Evolutionary conservation across 1,284 basidiomycete species (phyloP), one percentile per base, ranked within the genome.

Genomic region (Hemileia vastatrix): DNA sequence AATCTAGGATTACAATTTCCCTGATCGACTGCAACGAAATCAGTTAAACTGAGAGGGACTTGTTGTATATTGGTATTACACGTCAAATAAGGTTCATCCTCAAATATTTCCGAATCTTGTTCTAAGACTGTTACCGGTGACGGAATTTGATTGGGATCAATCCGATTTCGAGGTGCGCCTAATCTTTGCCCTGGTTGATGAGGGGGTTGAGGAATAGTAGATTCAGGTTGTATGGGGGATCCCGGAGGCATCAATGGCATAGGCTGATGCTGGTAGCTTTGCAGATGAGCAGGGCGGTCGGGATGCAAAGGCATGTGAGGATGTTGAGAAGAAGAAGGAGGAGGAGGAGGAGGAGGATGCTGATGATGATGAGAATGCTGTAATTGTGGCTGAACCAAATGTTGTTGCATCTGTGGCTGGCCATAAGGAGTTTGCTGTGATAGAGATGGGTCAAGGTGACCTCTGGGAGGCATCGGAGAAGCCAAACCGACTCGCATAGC

Each of bases 11-110:
- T 82, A 43, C 84, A 84, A 76, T 86, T 87, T 54, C 85, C 92
- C 81, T 98, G 92, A 78, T 98, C 95, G 64, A 97, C 82, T 15
- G 90, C 86, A 53, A 86, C 80, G 72, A 84, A 95, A 72, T 95
- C 88, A 0, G 91, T 89, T 6, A 87, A 91, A 19, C 87, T 86
- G 15, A 92, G 80, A 0, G 95, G 95, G 0, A 85, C 84, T 68
- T 86, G 84, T 44, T 81, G 81, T n/a, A 45, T 8, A 45, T 85
- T 88, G 0, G 87, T 78, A 65, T 87, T 69, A 86, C 79, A 79
- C 3, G 90, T 92, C 77, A 83, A 80, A 68, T 85, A 92, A 60
- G 83, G 80, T 71, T 89, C 84, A 45, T 83, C 80, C 68, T 89
- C 84, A 85, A 90, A 95, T 78, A 83, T 79, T 63, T 85, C 83